Base-by-base conservation (phyloP, 495 filamentous ascomycete genomes). In the Pseudomonodictys pantanalensis region DNA sequence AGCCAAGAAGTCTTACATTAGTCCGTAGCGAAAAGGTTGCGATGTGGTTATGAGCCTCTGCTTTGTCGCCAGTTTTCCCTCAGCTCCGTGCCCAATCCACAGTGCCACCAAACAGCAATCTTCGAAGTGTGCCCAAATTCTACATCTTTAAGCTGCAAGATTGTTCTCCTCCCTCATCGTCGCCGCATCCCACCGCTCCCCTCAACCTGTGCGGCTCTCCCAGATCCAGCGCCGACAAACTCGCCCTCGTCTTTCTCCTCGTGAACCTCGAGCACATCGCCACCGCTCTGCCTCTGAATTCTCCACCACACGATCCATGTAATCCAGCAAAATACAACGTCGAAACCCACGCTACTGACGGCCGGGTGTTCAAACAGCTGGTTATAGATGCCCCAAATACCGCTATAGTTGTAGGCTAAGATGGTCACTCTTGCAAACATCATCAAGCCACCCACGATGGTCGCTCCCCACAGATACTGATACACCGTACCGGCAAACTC, bases 261-360 rank as follows among this genome's bases (percentile, higher is more conserved):
- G 20, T 41, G 15, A 3, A 3, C 12, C 15, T 15, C 38, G 15
- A 41, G 20, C 12, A 15, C 38, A 12, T 41, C 43, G 3, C 25
- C 18, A 28, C 20, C 24, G 17, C 17, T 5, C 18, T 42, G 43
- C 28, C 8, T 10, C 30, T 58, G 58, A 0, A 55, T 42, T 18
- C 15, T 26, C 55, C 32, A 63, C 64, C 64, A 67, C 7, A 25
- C 8, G 22, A 22, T 20, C 58, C 55, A 67, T 22, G 58, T 69
- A n/a, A 69, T 35, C 47, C 52, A 56, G 48, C 60, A 62, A 12
- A 69, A 48, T 15, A 73, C 50, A 11, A 67, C 58, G 47, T 73
- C 70, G 28, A 53, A 68, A 10, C 60, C 70, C 0, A 73, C 64
- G 42, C 66, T 58, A 24, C 56, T 69, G 23, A 73, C 69, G 11